Base-by-base conservation (phyloP, 2,329 filamentous ascomycete species). In the Aplosporella prunicola region DNA sequence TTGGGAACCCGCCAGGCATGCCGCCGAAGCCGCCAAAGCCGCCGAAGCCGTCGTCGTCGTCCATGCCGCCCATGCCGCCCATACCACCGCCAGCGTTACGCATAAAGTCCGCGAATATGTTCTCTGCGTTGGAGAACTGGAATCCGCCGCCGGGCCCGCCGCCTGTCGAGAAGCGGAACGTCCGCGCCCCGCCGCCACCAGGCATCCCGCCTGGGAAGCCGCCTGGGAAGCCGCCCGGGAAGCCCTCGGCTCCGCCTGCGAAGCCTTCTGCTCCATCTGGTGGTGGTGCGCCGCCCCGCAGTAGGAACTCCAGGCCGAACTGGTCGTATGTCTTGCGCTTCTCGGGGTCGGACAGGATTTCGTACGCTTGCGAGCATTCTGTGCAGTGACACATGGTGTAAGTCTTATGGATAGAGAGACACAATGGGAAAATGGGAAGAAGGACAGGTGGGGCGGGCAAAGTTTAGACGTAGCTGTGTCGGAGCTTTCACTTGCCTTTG, bases 311-410 rank as follows among this genome's bases (percentile, higher is more conserved):
- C 44, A 96, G 80, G 45, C 91, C 91, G 61, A 80, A 95, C 57
- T 89, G 80, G 59, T 98, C 91, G 60, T 98, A 98, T 27, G 80
- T 80, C 62, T 93, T 91, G 53, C 91, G 82, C 66, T 96, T 98
- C 58, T 96, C 88, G 43, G 89, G 88, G 53, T 98, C 91, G 44
- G 86, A 93, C 3, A 98, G 78, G 50, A 98, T 93, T 66, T 98
- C 91, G 67, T 95, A 98, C 40, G 91, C 91, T 66, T 96, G 88
- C 1, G 87, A 94, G 47, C 87, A 83, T 61, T 96, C 91, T 75
- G 45, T 27, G 39, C 6, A 35, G 13, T 16, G 39, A n/a, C n/a
- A n/a, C n/a, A n/a, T n/a, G n/a, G 23, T 9, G 27, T 9, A 25
- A n/a, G 23, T n/a, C 23, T 25, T 9, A 9, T 9, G n/a, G 9